A percentile compares a stretch with the other conserved stretches of the same genome.
These are phyloP conservation scores for Anisogramma anomala DNA, from an alignment of 2,329 filamentous ascomycete species.

Conservation along the genomic window DNA sequence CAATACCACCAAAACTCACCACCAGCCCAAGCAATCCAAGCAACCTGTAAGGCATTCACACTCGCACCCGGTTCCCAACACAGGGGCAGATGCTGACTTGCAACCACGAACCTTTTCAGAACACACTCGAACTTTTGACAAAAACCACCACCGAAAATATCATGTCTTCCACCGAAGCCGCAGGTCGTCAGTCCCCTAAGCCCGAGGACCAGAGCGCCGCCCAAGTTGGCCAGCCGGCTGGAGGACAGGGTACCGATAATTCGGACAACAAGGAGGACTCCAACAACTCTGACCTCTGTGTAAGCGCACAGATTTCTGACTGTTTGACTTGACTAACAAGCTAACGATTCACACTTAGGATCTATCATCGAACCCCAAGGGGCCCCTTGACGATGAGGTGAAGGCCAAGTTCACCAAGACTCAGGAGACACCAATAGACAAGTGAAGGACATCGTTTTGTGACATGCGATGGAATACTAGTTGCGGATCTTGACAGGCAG, in stretches of 20 bases:
- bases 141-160: constrained; percentile 26
- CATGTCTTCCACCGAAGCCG: constrained; percentile 50
- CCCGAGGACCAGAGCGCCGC: constrained; percentile 55
- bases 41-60: not conserved
- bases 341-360: constrained; percentile 24
- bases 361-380: constrained; percentile 55
- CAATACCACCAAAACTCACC: not conserved
- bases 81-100: too few relatives aligned
- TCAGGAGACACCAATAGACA: constrained; percentile 6
- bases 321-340: not conserved
- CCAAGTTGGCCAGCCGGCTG: constrained; percentile 49
- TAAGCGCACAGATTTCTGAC: constrained; percentile 20
- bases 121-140: too few relatives aligned
- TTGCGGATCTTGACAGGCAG: too few relatives aligned
- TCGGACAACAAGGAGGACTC: constrained; percentile 41
- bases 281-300: constrained; percentile 40
- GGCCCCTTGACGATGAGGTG: constrained; percentile 48
- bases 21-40: not conserved
- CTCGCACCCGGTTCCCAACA: too few relatives aligned
- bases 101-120: too few relatives aligned
- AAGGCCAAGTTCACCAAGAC: constrained; percentile 50
- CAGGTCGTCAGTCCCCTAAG: constrained; percentile 67
- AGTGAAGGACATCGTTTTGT: not conserved
- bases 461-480: too few relatives aligned
- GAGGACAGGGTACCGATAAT: constrained; percentile 46